Evolutionary conservation across 179 eudicot genomes (phyloP).

Genomic region (Pouteria campechiana): DNA sequence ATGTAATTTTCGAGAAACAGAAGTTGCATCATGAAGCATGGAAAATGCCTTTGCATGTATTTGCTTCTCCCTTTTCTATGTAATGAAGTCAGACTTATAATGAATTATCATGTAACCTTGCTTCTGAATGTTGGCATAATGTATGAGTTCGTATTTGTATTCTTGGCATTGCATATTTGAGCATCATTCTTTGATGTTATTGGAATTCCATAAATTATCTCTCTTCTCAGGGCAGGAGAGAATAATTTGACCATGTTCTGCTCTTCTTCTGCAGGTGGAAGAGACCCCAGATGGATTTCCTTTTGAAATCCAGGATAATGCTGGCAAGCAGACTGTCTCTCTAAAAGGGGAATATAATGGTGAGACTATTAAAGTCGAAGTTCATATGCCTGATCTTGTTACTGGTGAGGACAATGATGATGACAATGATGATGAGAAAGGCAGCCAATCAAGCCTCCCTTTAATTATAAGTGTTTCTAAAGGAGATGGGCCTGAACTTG

Average conservation of each 20-base stretch:
- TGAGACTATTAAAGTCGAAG: conserved; percentile 61
- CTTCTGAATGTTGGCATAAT: no score
- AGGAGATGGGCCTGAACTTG: conserved; percentile 35
- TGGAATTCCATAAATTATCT: background rate
- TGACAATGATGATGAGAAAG: conserved; percentile 13
- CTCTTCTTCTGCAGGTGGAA: conserved; percentile 23
- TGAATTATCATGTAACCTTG: no score
- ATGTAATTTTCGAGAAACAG: no score
- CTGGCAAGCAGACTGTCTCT: conserved; percentile 47
- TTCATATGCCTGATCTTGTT: conserved; percentile 45
- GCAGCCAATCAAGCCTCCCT: conserved; percentile 26
- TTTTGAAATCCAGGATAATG: conserved; percentile 47
- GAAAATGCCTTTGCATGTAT: no score
- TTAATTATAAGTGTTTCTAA: conserved; percentile 53
- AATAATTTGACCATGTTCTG: no score
- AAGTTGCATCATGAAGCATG: no score
- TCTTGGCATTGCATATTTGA: no score
- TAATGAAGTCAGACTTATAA: no score
- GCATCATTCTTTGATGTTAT: background rate
- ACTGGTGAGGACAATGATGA: conserved; percentile 45
- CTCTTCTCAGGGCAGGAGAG: background rate
- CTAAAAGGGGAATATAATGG: conserved; percentile 55
- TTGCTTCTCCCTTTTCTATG: no score
- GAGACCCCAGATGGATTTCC: conserved; percentile 50
- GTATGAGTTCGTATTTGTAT: no score